These are phyloP conservation scores for Neonectria ditissima DNA, from an alignment of 2,329 filamentous ascomycete species.

Conservation along the genomic window DNA sequence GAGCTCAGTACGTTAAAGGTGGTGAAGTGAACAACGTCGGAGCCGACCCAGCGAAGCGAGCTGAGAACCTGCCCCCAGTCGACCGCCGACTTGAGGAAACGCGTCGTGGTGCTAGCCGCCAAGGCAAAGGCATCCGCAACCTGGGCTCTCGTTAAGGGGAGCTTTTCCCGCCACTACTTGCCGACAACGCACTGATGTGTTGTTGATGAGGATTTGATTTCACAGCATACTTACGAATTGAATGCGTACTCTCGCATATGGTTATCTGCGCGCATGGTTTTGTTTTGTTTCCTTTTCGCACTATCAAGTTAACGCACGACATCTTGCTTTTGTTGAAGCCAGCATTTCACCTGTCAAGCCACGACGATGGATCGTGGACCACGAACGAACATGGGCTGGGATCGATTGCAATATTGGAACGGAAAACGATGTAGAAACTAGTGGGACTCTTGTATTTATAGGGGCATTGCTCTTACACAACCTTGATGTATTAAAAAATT, in stretches of 20 bases:
- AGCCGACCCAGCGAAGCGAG: conserved; percentile 50
- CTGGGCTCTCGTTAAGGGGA: conserved; percentile 33
- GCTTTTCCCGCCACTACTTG: background rate
- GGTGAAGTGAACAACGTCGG: conserved; percentile 39
- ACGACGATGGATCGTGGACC: background rate
- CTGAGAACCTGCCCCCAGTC: conserved; percentile 59
- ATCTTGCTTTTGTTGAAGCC: conserved; percentile 1
- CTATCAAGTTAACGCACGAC: background rate
- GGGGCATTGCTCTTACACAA: conserved; percentile 11
- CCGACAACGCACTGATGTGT: conserved; percentile 8
- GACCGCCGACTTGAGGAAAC: conserved; percentile 33
- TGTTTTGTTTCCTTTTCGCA: background rate
- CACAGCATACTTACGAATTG: conserved; percentile 49
- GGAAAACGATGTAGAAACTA: conserved; percentile 13
- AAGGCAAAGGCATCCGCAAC: conserved; percentile 30
- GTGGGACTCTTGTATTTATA: conserved; percentile 20
- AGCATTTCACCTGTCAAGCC: background rate
- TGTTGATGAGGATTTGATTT: conserved; percentile 46
- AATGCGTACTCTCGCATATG: conserved; percentile 40
- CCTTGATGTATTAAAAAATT: conserved; percentile 8
- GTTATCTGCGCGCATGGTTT: background rate
- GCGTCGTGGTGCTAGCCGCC: conserved; percentile 30
- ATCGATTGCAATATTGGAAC: background rate
- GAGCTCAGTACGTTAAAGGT: conserved; percentile 44
- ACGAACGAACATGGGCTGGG: background rate